These are phyloP conservation scores for Mycocentrospora acerina DNA, from an alignment of 2,329 filamentous ascomycete genomes.

Conservation along the genomic window DNA sequence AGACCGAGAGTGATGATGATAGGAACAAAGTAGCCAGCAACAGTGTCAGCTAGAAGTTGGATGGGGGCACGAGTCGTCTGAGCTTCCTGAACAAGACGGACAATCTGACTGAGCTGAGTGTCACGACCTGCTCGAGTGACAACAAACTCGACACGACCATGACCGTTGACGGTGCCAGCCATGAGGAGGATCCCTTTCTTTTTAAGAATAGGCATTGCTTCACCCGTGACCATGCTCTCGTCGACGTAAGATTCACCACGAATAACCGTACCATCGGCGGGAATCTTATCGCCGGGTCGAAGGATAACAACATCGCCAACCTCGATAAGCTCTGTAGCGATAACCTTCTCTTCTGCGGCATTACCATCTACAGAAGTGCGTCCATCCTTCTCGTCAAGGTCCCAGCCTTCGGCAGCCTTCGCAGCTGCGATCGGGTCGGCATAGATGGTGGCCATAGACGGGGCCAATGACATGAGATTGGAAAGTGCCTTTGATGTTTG, in stretches of 20 bases:
- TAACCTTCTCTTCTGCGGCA: constrained; percentile 76
- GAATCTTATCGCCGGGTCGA: constrained; percentile 93
- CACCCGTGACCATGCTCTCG: constrained; percentile 98
- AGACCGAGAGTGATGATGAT: constrained; percentile 82
- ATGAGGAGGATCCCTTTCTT: constrained; percentile 77
- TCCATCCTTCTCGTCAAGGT: constrained; percentile 50
- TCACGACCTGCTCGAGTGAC: constrained; percentile 92
- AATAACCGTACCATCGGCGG: constrained; percentile 84
- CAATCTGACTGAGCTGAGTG: constrained; percentile 96
- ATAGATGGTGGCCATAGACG: constrained; percentile 97
- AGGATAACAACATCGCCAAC: constrained; percentile 92
- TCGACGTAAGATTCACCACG: constrained; percentile 91
- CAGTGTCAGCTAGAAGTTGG: constrained; percentile 83
- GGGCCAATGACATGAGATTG: constrained; percentile 89
- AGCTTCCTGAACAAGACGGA: constrained; percentile 96
- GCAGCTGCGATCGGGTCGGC: constrained; percentile 90
- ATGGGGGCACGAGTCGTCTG: constrained; percentile 94
- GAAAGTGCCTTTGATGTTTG: constrained; percentile 95
- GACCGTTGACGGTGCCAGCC: constrained; percentile 92
- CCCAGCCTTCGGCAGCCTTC: constrained; percentile 83
- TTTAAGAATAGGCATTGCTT: constrained; percentile 94
- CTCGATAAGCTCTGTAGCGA: constrained; percentile 92
- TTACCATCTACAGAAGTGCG: constrained; percentile 53
- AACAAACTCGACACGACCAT: constrained; percentile 86
- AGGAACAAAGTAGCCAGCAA: constrained; percentile 94